Percentiles rank a stretch among this genome's conserved stretches.
These are phyloP conservation scores for Microdochium trichocladiopsis DNA, from an alignment of 2,329 filamentous ascomycete genomes.

Conservation along the genomic window DNA sequence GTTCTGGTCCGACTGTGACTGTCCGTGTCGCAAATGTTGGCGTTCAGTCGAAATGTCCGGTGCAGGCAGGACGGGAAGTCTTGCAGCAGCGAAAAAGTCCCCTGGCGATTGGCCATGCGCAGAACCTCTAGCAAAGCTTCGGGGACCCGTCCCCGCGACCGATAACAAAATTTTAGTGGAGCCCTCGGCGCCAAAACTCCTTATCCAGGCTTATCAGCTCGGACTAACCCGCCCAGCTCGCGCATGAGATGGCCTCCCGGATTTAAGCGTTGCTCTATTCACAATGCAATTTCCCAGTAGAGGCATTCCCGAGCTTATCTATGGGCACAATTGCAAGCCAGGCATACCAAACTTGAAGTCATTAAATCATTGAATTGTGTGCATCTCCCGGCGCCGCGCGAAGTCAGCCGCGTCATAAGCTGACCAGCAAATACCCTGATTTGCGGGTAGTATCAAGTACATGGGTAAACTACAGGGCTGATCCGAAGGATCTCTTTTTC, in stretches of 20 bases:
- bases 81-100: neutral
- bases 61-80: no score
- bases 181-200: neutral
- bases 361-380: neutral
- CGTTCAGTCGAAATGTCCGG: no score
- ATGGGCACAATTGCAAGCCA: neutral
- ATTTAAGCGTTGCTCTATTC: neutral
- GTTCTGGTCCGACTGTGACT: no score
- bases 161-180: conserved; percentile 1
- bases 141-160: neutral
- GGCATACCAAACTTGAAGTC: neutral
- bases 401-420: no score
- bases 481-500: neutral
- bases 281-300: neutral
- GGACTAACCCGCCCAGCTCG: neutral
- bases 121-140: neutral
- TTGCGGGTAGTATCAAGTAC: neutral
- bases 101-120: neutral
- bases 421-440: no score
- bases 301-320: no score
- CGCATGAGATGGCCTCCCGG: no score
- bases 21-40: no score
- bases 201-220: neutral
- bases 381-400: neutral
- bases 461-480: neutral